These are phyloP conservation scores for Luffa acutangula DNA, from an alignment of 306 rosid species.

Conservation along the genomic window DNA sequence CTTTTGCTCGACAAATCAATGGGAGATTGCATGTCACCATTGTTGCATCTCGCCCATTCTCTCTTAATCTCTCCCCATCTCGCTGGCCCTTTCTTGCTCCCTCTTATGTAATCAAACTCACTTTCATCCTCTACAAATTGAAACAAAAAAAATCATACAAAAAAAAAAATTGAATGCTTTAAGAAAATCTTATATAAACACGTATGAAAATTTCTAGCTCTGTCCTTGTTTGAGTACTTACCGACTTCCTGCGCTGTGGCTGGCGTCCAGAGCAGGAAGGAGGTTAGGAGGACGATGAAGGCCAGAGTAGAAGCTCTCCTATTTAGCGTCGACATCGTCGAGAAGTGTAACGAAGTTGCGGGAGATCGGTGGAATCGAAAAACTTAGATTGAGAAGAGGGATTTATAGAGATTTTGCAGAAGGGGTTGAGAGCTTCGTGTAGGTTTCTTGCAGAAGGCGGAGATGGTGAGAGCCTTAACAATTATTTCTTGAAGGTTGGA, in stretches of 20 bases:
- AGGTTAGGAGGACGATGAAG: neutral
- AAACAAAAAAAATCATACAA: neutral
- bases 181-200: too few species aligned
- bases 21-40: constrained; percentile 56
- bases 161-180: too few species aligned
- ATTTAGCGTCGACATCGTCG: neutral
- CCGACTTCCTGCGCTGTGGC: constrained; percentile 58
- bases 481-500: neutral
- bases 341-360: too few species aligned
- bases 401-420: neutral
- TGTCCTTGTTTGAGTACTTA: neutral
- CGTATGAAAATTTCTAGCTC: too few species aligned
- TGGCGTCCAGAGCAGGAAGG: neutral
- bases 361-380: neutral
- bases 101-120: constrained; percentile 13
- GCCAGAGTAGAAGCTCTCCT: neutral
- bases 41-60: constrained; percentile 49
- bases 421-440: neutral
- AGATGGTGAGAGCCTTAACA: neutral
- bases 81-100: constrained; percentile 15
- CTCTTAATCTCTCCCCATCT: constrained; percentile 17
- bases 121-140: constrained; percentile 16
- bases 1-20: constrained; percentile 36
- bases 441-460: neutral
- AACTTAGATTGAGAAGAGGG: neutral